Conservation (phyloP, 768 basidiomycete genomes). For the Hygrophorus russula region DNA sequence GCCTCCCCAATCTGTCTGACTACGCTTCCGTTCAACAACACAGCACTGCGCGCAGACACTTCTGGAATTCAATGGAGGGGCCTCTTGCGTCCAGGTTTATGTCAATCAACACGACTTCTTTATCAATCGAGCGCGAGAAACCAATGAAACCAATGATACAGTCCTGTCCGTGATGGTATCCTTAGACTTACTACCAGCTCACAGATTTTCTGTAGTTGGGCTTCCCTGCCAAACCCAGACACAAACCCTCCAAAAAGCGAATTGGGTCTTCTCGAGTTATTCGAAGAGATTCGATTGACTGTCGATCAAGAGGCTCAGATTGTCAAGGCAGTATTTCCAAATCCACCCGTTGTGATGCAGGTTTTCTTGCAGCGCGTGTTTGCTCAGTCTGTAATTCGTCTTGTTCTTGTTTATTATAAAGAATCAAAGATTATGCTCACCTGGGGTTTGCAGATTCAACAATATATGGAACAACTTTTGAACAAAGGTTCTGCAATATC, state of each 20-base stretch:
- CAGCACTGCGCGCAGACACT: conserved; percentile 97
- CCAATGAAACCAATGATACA: conserved; percentile 42
- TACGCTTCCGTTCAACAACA: conserved; percentile 2
- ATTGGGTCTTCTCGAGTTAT: conserved; percentile 66
- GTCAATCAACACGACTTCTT: conserved; percentile 99
- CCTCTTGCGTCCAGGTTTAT: conserved; percentile 95
- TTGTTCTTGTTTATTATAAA: not conserved
- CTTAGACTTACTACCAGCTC: not conserved
- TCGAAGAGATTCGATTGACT: conserved; percentile 79
- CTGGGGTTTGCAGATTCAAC: conserved; percentile 66
- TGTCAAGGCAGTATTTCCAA: conserved; percentile 96
- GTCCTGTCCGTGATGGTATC: conserved; percentile 30
- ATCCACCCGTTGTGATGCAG: conserved; percentile 93
- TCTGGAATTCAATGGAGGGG: conserved; percentile 94
- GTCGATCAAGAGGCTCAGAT: conserved; percentile 96
- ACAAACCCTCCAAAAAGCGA: conserved; percentile 67
- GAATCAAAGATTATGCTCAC: not conserved
- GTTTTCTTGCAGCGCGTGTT: conserved; percentile 96
- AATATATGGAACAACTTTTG: conserved; percentile 86
- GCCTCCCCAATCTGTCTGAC: not conserved
- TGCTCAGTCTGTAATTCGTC: conserved; percentile 78
- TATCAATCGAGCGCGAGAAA: conserved; percentile 80
- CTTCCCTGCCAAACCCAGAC: conserved; percentile 67
- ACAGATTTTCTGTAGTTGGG: conserved; percentile 51
- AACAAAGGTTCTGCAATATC: conserved; percentile 66